Evolutionary conservation across 2,329 filamentous ascomycete genomes (phyloP).

Genomic region (Colletotrichum orchidophilum): DNA sequence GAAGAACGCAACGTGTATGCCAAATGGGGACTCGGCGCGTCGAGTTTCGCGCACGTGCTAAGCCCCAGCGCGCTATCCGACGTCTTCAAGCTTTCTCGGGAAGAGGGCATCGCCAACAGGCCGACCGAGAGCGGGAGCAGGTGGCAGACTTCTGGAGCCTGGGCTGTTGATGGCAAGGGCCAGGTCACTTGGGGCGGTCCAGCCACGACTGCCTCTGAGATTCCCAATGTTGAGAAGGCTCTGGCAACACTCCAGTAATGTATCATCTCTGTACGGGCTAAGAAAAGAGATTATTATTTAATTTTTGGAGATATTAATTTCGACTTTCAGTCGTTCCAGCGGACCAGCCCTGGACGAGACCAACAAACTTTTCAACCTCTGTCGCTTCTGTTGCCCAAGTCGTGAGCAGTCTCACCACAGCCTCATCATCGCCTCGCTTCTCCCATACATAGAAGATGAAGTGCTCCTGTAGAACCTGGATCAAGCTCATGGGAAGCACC

Average conservation of each 20-base stretch:
- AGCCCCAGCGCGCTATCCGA: slow-evolving; percentile 66
- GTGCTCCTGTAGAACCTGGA: slow-evolving; percentile 50
- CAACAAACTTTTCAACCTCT: slow-evolving; percentile 51
- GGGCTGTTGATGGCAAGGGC: slow-evolving; percentile 50
- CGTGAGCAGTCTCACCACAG: slow-evolving; percentile 56
- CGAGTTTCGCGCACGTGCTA: slow-evolving; percentile 70
- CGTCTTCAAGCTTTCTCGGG: slow-evolving; percentile 65
- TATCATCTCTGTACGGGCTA: too few relatives aligned
- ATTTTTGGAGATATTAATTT: background rate
- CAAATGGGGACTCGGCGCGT: slow-evolving; percentile 71
- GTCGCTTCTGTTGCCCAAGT: slow-evolving; percentile 58
- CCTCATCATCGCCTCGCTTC: slow-evolving; percentile 47
- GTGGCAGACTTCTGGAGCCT: slow-evolving; percentile 76
- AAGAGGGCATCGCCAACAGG: slow-evolving; percentile 73
- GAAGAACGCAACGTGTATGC: slow-evolving; percentile 67
- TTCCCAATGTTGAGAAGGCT: slow-evolving; percentile 5
- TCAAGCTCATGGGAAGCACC: slow-evolving; percentile 48
- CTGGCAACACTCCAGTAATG: background rate
- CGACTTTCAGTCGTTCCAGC: background rate
- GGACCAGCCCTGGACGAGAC: slow-evolving; percentile 36
- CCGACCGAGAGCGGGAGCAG: slow-evolving; percentile 71
- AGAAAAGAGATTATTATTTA: background rate
- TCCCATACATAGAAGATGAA: slow-evolving; percentile 61
- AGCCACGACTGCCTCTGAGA: slow-evolving; percentile 12
- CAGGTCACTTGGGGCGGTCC: slow-evolving; percentile 9